Evolutionary conservation across 73 alveolate genomes (phyloP).

Genomic region (Stentor coeruleus): DNA sequence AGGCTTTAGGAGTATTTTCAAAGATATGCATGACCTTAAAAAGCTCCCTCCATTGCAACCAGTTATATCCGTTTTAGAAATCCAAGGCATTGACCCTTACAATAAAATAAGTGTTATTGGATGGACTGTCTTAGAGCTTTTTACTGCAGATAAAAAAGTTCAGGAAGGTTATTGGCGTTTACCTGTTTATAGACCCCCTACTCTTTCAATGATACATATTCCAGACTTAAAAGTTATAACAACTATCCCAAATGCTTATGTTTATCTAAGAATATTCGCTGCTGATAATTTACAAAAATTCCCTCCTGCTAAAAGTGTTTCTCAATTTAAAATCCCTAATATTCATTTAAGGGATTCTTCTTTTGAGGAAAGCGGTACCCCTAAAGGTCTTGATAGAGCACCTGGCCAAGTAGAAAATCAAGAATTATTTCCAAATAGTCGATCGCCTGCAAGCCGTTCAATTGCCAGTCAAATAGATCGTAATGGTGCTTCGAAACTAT

Average conservation of each 20-base stretch:
- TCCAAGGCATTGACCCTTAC: slow-evolving; percentile 60
- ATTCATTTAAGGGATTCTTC: neutral
- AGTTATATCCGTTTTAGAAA: slow-evolving; percentile 61
- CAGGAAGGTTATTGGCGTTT: slow-evolving; percentile 70
- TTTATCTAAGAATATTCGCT: slow-evolving; percentile 48
- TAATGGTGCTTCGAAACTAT: neutral
- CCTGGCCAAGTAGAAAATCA: neutral
- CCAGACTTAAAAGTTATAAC: slow-evolving; percentile 59
- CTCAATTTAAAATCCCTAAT: neutral
- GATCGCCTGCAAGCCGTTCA: no score
- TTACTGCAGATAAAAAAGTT: slow-evolving; percentile 56
- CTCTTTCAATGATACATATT: slow-evolving; percentile 51
- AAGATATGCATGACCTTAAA: slow-evolving; percentile 43
- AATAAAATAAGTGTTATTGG: slow-evolving; percentile 60
- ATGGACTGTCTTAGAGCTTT: slow-evolving; percentile 78
- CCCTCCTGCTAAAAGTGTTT: neutral
- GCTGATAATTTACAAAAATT: neutral
- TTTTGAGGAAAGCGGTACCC: neutral
- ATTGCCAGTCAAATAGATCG: neutral
- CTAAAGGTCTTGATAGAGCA: neutral
- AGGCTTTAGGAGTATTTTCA: slow-evolving; percentile 55
- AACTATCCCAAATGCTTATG: slow-evolving; percentile 52
- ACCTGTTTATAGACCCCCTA: slow-evolving; percentile 75
- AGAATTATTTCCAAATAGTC: no score
- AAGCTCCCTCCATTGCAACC: slow-evolving; percentile 71